Conservation (phyloP, 1,284 basidiomycete genomes). For the Boletellus sp. region DNA sequence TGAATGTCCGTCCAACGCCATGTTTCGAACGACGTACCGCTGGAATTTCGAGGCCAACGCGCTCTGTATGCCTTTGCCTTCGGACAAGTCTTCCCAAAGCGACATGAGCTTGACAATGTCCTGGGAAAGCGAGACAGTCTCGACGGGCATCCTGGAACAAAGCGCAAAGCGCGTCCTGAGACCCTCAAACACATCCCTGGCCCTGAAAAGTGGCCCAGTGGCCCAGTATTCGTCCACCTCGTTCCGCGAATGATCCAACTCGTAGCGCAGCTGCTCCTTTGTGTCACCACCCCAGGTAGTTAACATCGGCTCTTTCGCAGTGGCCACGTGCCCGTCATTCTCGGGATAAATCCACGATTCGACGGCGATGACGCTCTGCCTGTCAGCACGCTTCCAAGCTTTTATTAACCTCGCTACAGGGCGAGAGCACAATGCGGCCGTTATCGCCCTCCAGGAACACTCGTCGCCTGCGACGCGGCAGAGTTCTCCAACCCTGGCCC, state of each 20-base stretch:
- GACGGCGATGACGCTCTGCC: slow-evolving; percentile 50
- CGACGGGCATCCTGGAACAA: slow-evolving; percentile 44
- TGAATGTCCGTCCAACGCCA: slow-evolving; percentile 10
- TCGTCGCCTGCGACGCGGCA: slow-evolving; percentile 68
- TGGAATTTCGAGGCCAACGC: slow-evolving; percentile 56
- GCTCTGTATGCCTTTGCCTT: slow-evolving; percentile 36
- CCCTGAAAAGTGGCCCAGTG: slow-evolving; percentile 40
- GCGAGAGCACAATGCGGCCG: slow-evolving; percentile 60
- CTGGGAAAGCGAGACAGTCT: slow-evolving; percentile 21
- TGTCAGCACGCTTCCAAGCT: slow-evolving; percentile 71
- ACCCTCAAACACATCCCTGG: slow-evolving; percentile 47
- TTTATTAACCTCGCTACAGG: slow-evolving; percentile 74
- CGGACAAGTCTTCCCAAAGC: slow-evolving; percentile 52
- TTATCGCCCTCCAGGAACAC: slow-evolving; percentile 72
- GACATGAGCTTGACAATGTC: slow-evolving; percentile 49
- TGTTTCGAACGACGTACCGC: slow-evolving; percentile 40
- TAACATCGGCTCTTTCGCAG: slow-evolving; percentile 43
- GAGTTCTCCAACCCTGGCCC: slow-evolving; percentile 68
- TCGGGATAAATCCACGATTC: slow-evolving; percentile 62
- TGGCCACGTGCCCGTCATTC: slow-evolving; percentile 32
- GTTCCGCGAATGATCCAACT: slow-evolving; percentile 40
- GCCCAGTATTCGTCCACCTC: slow-evolving; percentile 43
- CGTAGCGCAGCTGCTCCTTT: slow-evolving; percentile 32
- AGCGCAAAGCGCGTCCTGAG: slow-evolving; percentile 50
- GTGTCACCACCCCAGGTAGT: slow-evolving; percentile 68